These are phyloP conservation scores for Adansonia digitata DNA, from an alignment of 345 rosid species.

Conservation along the genomic window DNA sequence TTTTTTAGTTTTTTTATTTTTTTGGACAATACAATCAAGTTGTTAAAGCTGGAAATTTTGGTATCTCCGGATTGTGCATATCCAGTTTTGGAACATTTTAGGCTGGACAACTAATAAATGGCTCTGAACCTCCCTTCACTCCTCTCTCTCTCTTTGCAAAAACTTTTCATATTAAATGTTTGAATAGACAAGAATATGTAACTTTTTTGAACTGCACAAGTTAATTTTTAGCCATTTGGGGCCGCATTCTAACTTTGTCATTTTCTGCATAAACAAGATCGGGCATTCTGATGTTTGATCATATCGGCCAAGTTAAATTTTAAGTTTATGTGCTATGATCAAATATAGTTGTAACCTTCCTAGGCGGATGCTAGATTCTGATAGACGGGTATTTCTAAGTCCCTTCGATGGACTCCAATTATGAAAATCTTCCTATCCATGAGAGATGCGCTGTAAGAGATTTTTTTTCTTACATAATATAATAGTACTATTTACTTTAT, in stretches of 20 bases:
- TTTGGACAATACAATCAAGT: background rate
- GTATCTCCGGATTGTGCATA: background rate
- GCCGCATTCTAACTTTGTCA: background rate
- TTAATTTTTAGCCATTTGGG: background rate
- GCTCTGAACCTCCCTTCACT: background rate
- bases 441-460: background rate
- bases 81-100: background rate
- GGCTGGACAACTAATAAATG: background rate
- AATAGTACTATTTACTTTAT: background rate
- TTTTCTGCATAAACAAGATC: background rate
- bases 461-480: background rate
- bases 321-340: too few relatives aligned
- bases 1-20: background rate
- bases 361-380: background rate
- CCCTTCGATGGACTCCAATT: background rate
- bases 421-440: background rate
- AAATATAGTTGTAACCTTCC: background rate
- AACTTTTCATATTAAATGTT: background rate
- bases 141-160: background rate
- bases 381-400: background rate
- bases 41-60: background rate
- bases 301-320: background rate
- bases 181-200: background rate
- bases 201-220: too few relatives aligned
- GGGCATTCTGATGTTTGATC: background rate